Conservation (phyloP, 73 alveolate genomes). For the Paramecium sexaurelia region DNA sequence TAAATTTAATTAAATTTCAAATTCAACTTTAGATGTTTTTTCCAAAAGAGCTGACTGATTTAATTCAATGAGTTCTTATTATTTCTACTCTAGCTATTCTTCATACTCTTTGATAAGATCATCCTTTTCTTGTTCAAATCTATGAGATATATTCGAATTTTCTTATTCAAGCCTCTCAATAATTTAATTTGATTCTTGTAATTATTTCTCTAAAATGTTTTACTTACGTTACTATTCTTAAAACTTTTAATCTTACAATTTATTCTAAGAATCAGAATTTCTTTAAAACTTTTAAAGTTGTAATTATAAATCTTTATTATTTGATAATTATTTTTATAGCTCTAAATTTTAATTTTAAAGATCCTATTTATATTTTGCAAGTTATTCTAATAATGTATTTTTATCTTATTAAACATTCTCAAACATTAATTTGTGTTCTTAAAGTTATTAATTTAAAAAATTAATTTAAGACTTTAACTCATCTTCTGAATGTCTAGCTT, state of each 20-base stretch:
- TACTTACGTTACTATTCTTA: neutral
- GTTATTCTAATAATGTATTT: neutral
- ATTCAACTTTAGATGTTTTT: slow-evolving; percentile 12
- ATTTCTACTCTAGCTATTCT: neutral
- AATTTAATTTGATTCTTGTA: neutral
- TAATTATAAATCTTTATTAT: neutral
- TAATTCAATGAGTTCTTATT: neutral
- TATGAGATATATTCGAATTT: neutral
- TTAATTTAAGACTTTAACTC: neutral
- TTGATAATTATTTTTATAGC: neutral
- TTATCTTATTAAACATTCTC: neutral
- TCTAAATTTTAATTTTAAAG: neutral
- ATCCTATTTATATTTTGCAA: neutral
- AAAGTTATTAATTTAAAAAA: neutral
- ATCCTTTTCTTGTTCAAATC: slow-evolving; percentile 10
- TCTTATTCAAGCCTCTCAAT: slow-evolving; percentile 12
- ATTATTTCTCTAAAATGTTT: neutral
- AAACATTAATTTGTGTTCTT: neutral
- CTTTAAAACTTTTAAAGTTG: neutral
- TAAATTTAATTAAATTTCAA: neutral
- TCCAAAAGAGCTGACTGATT: neutral
- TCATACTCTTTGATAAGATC: neutral
- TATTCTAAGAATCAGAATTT: neutral
- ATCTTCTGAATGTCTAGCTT: neutral
- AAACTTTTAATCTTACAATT: neutral